Evolutionary conservation across 768 basidiomycete genomes (phyloP).

Genomic region (Naganishia randhawae): DNA sequence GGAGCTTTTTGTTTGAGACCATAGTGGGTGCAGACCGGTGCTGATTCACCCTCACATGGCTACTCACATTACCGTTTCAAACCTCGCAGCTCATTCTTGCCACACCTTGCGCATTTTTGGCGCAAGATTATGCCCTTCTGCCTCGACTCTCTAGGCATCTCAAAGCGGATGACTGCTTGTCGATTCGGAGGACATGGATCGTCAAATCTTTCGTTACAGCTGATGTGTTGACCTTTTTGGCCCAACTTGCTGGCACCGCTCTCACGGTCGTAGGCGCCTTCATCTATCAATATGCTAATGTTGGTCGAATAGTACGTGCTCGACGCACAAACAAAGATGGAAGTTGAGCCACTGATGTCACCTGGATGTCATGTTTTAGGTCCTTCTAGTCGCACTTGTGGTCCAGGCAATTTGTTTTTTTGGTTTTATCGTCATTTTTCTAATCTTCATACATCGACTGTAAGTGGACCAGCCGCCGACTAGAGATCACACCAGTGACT

Average conservation of each 20-base stretch:
- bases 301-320: conserved; percentile 7
- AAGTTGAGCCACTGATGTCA: neutral
- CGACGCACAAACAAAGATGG: neutral
- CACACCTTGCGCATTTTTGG: conserved; percentile 63
- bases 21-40: conserved; percentile 21
- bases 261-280: conserved; percentile 7
- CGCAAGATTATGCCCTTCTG: conserved; percentile 62
- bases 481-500: neutral
- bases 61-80: neutral
- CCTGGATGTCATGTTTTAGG: neutral
- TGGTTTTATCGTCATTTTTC: neutral
- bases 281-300: conserved; percentile 10
- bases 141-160: conserved; percentile 61
- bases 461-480: neutral
- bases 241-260: conserved; percentile 55
- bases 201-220: conserved; percentile 62
- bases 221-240: conserved; percentile 64
- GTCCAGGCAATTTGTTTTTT: conserved; percentile 11
- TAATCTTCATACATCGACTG: neutral
- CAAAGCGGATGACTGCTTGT: conserved; percentile 55
- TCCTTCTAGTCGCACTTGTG: conserved; percentile 5
- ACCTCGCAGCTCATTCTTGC: conserved; percentile 37
- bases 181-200: conserved; percentile 57
- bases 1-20: conserved; percentile 35
- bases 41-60: neutral